Evolutionary conservation across 169 alveolate genomes (phyloP).

Genomic region (Cyclospora cayetanensis): DNA sequence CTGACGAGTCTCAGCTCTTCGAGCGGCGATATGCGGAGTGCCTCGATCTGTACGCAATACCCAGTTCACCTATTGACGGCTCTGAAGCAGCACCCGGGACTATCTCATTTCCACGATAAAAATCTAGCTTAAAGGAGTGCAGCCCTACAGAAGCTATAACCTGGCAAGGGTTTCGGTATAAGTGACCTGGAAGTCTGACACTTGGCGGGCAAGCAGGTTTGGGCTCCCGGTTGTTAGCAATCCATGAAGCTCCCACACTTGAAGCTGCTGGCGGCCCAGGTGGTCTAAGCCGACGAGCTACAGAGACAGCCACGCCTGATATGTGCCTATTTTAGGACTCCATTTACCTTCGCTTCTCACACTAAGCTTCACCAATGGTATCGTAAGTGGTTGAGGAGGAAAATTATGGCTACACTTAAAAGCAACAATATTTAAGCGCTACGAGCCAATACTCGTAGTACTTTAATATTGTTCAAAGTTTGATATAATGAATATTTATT

Average conservation of each 20-base stretch:
- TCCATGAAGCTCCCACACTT: slow-evolving; percentile 85
- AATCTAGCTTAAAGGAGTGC: background rate
- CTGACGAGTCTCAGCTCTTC: slow-evolving; percentile 86
- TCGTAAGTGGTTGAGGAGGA: too few species aligned
- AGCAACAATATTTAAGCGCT: too few species aligned
- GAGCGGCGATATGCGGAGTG: slow-evolving; percentile 87
- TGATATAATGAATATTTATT: too few species aligned
- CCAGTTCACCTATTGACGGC: background rate
- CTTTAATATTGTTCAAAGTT: too few species aligned
- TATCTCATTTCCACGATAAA: background rate
- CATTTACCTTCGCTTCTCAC: too few species aligned
- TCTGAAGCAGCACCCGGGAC: background rate
- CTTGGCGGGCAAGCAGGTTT: slow-evolving; percentile 82
- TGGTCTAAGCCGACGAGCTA: slow-evolving; percentile 87
- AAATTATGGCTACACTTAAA: too few species aligned
- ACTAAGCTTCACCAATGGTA: too few species aligned
- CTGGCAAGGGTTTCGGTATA: too few species aligned
- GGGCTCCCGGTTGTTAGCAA: slow-evolving; percentile 47
- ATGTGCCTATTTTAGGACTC: too few species aligned
- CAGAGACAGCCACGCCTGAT: too few species aligned
- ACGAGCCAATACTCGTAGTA: too few species aligned
- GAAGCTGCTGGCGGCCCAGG: slow-evolving; percentile 83
- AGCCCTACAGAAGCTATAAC: too few species aligned
- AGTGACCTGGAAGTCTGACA: slow-evolving; percentile 79
- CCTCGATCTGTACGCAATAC: slow-evolving; percentile 79